Percentiles rank a stretch among this genome's conserved stretches.
These are phyloP conservation scores for Claviceps capensis DNA, from an alignment of 2,329 filamentous ascomycete genomes.

Conservation along the genomic window DNA sequence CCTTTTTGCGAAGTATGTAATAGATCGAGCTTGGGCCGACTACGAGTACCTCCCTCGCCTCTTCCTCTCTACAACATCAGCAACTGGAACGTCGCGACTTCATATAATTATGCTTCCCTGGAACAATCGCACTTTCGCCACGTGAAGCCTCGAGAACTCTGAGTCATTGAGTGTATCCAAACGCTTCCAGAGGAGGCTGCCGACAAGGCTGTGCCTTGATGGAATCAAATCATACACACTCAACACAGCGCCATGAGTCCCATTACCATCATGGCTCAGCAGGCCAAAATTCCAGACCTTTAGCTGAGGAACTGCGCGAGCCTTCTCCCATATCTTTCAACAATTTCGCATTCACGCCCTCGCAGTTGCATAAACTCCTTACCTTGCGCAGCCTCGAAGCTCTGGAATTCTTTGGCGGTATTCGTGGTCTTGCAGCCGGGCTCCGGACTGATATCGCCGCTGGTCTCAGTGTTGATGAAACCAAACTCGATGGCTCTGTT, in stretches of 20 bases:
- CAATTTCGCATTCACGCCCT: slow-evolving; percentile 39
- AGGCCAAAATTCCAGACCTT: slow-evolving; percentile 6
- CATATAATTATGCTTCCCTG: background rate
- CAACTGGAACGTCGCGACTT: background rate
- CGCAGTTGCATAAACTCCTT: slow-evolving; percentile 38
- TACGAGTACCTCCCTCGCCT: background rate
- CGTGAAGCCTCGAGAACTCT: background rate
- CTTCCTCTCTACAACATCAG: background rate
- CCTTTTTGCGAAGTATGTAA: background rate
- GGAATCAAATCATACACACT: slow-evolving; percentile 3
- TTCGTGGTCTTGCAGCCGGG: slow-evolving; percentile 36
- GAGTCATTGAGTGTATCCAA: background rate
- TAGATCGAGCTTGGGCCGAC: background rate
- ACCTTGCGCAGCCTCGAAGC: slow-evolving; percentile 34
- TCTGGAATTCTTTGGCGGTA: slow-evolving; percentile 37
- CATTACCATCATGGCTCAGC: slow-evolving; percentile 4
- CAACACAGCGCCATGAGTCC: slow-evolving; percentile 2
- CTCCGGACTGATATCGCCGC: slow-evolving; percentile 32
- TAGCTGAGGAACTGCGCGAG: slow-evolving; percentile 13
- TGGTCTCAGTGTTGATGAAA: slow-evolving; percentile 38
- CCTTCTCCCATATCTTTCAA: slow-evolving; percentile 20
- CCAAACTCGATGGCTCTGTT: slow-evolving; percentile 27
- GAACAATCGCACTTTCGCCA: background rate
- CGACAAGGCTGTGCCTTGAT: slow-evolving; percentile 1
- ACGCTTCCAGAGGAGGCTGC: background rate